A percentile compares a stretch with the other conserved stretches of the same genome.
These are phyloP conservation scores for Odonthalia washingtoniensis DNA, from an alignment of 31 red algal genomes.

Conservation along the genomic window DNA sequence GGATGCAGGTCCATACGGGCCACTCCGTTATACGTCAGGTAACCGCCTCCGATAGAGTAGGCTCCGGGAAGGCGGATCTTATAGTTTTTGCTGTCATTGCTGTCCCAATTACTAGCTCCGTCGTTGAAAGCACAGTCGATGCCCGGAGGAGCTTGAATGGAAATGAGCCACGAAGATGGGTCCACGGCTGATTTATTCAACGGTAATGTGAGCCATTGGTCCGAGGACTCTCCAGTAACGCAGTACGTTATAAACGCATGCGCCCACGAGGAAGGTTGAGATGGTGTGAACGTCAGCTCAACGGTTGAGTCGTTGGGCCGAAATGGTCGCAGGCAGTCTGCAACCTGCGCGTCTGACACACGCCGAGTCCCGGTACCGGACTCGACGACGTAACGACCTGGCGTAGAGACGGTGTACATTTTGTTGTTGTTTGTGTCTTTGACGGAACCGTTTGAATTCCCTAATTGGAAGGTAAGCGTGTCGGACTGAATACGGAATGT, in stretches of 20 bases:
- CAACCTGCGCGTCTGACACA: slow-evolving; percentile 56
- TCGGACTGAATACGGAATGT: slow-evolving; percentile 65
- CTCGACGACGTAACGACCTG: slow-evolving; percentile 62
- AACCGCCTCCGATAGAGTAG: slow-evolving; percentile 40
- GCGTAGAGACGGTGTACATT: slow-evolving; percentile 43
- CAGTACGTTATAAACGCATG: too few species aligned
- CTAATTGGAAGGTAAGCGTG: slow-evolving; percentile 61
- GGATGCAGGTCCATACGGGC: slow-evolving; percentile 48
- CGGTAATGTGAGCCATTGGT: slow-evolving; percentile 43
- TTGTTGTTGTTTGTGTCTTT: slow-evolving; percentile 49
- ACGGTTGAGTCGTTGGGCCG: slow-evolving; percentile 47
- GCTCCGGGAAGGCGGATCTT: slow-evolving; percentile 56
- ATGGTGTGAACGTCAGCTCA: slow-evolving; percentile 50
- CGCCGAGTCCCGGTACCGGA: slow-evolving; percentile 53
- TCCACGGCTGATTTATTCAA: slow-evolving; percentile 43
- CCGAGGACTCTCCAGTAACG: too few species aligned
- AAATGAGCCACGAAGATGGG: slow-evolving; percentile 21
- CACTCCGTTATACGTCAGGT: slow-evolving; percentile 38
- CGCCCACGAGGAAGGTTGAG: too few species aligned
- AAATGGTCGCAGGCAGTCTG: slow-evolving; percentile 49
- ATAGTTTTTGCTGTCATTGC: slow-evolving; percentile 53
- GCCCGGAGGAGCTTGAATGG: slow-evolving; percentile 39
- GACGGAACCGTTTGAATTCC: slow-evolving; percentile 41
- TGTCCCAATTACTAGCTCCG: slow-evolving; percentile 54
- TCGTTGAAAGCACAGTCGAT: slow-evolving; percentile 61